These are phyloP conservation scores for Phyllosticta paracitricarpa DNA, from an alignment of 2,329 filamentous ascomycete species.

Conservation along the genomic window DNA sequence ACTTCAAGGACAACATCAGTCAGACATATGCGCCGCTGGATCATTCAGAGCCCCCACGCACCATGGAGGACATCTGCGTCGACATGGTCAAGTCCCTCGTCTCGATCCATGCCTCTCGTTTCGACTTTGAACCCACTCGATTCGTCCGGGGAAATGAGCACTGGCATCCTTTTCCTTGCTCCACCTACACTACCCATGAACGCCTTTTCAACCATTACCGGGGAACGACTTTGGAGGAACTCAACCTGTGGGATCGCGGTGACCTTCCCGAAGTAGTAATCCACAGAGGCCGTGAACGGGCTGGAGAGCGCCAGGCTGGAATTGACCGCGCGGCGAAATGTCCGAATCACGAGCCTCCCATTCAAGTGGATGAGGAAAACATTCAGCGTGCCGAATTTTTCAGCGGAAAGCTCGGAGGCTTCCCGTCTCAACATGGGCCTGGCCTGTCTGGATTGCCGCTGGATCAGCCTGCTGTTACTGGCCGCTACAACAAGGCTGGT, in stretches of 20 bases:
- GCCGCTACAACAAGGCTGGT: slow-evolving; percentile 1
- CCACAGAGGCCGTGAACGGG: too few relatives aligned
- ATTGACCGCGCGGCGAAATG: too few relatives aligned
- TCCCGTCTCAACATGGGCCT: not conserved
- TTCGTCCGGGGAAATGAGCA: slow-evolving; percentile 1
- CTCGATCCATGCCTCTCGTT: not conserved
- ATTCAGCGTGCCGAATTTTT: not conserved
- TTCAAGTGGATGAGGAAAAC: not conserved
- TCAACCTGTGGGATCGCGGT: slow-evolving; percentile 2
- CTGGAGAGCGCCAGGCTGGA: too few relatives aligned
- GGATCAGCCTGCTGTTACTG: not conserved
- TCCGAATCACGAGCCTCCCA: not conserved
- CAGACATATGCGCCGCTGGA: not conserved
- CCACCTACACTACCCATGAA: not conserved
- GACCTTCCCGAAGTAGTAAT: not conserved
- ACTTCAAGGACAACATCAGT: not conserved
- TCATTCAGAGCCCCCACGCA: not conserved
- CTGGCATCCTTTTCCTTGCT: slow-evolving; percentile 6
- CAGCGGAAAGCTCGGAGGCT: not conserved
- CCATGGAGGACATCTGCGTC: not conserved
- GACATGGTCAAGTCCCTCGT: not conserved
- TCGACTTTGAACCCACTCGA: not conserved
- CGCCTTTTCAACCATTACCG: not conserved
- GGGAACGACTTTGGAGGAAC: not conserved
- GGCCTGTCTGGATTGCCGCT: not conserved